Evolutionary conservation across 805 yeast genomes (phyloP), one percentile per base, ranked within the genome.

Genomic region (Kluyveromyces aestuarii): DNA sequence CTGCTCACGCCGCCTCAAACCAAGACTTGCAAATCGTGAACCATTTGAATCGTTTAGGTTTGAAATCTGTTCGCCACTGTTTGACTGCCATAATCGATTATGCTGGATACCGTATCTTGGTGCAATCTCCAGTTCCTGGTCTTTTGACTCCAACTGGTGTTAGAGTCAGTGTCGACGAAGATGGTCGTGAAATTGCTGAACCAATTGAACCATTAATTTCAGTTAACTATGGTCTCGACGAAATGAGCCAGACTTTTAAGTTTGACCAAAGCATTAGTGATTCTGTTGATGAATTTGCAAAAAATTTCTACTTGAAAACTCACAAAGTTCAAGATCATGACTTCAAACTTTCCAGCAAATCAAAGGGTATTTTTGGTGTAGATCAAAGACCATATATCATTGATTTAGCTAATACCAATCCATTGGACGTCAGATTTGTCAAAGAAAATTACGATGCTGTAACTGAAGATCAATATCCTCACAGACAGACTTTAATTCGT

Each of bases 41-140:
- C 58, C 74, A 77, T 51, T 71, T 91, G 62, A 84, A 84, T 70
- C 72, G 80, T 56, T 67, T 84, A 41, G 87, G 84, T 57, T 61
- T 79, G 35, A 69, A 69, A 10, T 87, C 82, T 41, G 72, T 89
- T 38, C 78, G 80, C 59, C 82, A 84, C 46, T 72, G 91, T 51
- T 78, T 87, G 57, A 86, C 97, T 4, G 76, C 90, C n/a, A 75
- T 89, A 50, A 87, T 91, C 48, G 98, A 91, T 66, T 91, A 79
- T 69, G 81, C 86, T 61, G 99, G 98, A 52, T 83, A 80, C 59
- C 79, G 98, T 65, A 73, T 91, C 37, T 76, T 91, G 37, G 87
- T 95, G 64, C 98, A 91, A 71, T 87, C 96, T 13, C 96, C 96
- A 11, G 95, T 91, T 41, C 99, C 99, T 14, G 98, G 98, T 51